These are phyloP conservation scores for Glaciozyma antarctica DNA, from an alignment of 768 basidiomycete genomes.

Conservation along the genomic window DNA sequence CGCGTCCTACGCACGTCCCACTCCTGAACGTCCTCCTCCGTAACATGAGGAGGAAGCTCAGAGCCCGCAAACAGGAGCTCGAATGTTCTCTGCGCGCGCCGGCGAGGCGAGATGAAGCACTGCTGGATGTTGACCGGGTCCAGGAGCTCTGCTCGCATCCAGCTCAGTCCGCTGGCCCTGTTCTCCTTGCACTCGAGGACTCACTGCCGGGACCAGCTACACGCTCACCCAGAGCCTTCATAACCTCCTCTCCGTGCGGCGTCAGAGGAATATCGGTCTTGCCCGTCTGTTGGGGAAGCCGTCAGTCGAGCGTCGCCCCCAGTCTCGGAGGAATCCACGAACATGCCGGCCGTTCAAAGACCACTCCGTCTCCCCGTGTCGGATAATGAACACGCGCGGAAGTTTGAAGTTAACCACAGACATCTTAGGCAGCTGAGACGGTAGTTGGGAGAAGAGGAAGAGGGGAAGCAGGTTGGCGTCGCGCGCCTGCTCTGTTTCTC, in stretches of 20 bases:
- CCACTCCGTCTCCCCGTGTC: slow-evolving; percentile 81
- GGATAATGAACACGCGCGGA: slow-evolving; percentile 68
- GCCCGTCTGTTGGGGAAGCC: slow-evolving; percentile 56
- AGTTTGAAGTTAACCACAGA: slow-evolving; percentile 31
- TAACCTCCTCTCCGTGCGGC: slow-evolving; percentile 58
- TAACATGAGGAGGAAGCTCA: slow-evolving; percentile 47
- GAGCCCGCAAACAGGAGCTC: slow-evolving; percentile 57
- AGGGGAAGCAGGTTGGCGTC: too few relatives aligned
- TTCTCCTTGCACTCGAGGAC: too few relatives aligned
- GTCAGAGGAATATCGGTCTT: slow-evolving; percentile 81
- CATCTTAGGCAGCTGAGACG: too few relatives aligned
- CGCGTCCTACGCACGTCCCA: slow-evolving; percentile 50
- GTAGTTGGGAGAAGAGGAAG: too few relatives aligned
- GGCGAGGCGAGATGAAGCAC: slow-evolving; percentile 75
- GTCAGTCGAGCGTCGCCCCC: slow-evolving; percentile 11
- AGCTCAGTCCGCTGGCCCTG: too few relatives aligned
- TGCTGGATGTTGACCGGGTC: slow-evolving; percentile 68
- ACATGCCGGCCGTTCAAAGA: too few relatives aligned
- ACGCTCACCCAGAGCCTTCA: slow-evolving; percentile 53
- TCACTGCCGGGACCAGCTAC: slow-evolving; percentile 60
- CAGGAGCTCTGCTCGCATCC: slow-evolving; percentile 50
- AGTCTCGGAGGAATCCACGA: slow-evolving; percentile 1
- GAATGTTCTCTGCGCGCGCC: slow-evolving; percentile 75
- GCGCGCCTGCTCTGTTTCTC: too few relatives aligned
- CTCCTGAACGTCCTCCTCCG: slow-evolving; percentile 62